Percentiles rank a stretch among this genome's conserved stretches.
Evolutionary conservation across 495 filamentous ascomycete species (phyloP).

Genomic region (Pyronema domesticum): DNA sequence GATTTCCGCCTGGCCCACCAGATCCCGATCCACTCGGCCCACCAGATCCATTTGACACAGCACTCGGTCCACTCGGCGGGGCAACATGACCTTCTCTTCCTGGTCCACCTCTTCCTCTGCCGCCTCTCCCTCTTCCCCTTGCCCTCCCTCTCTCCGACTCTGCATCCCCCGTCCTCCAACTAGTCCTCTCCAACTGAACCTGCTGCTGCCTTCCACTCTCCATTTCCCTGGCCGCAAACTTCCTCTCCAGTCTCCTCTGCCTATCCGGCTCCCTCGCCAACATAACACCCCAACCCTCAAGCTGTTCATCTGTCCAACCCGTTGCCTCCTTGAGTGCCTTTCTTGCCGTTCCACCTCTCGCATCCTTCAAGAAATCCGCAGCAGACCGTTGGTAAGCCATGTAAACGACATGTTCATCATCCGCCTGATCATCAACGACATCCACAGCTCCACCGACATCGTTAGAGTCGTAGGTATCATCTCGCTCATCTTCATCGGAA

Average conservation of each 20-base stretch:
- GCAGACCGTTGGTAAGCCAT: conserved; percentile 43
- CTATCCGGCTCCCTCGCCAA: conserved; percentile 49
- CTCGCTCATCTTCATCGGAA: conserved; percentile 86
- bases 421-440: conserved; percentile 18
- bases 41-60: conserved; percentile 26
- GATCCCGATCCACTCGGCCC: conserved; percentile 36
- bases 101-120: conserved; percentile 32
- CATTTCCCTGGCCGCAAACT: conserved; percentile 31
- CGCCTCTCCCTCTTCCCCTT: conserved; percentile 24
- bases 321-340: conserved; percentile 53
- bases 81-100: conserved; percentile 24
- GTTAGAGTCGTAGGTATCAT: conserved; percentile 86
- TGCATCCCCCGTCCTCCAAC: conserved; percentile 26
- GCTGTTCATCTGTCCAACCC: conserved; percentile 78
- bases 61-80: too few species aligned
- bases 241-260: conserved; percentile 45
- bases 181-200: conserved; percentile 9
- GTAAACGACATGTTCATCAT: conserved; percentile 41
- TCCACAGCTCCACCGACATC: conserved; percentile 85
- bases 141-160: conserved; percentile 27
- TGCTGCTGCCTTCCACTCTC: conserved; percentile 6
- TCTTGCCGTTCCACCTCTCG: conserved; percentile 46
- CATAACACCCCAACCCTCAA: conserved; percentile 92
- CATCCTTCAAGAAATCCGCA: conserved; percentile 49
- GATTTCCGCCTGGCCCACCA: conserved; percentile 32